Evolutionary conservation across 306 rosid species (phyloP).

Genomic region (Psophocarpus tetragonolobus): DNA sequence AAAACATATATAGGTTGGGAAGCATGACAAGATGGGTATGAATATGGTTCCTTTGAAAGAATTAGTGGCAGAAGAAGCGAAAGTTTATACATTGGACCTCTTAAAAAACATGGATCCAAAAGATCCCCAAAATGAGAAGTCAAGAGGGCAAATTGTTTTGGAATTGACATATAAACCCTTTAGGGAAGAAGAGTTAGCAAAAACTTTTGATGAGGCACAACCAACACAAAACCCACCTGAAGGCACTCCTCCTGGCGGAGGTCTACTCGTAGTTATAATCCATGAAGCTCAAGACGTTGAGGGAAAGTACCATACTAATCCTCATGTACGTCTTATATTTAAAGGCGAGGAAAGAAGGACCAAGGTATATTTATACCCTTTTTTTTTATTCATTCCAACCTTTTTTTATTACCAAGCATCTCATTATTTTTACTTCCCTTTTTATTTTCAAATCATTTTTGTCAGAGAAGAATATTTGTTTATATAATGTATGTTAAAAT

Average conservation of each 20-base stretch:
- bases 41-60: conserved; percentile 66
- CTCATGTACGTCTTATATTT: conserved; percentile 64
- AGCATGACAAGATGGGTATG: conserved; percentile 92
- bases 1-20: conserved; percentile 85
- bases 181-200: conserved; percentile 61
- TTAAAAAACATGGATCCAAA: conserved; percentile 71
- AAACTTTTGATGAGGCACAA: conserved; percentile 45
- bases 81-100: conserved; percentile 63
- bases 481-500: no score
- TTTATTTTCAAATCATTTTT: no score
- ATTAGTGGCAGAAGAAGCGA: conserved; percentile 56
- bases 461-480: no score
- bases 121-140: conserved; percentile 75
- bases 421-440: no score
- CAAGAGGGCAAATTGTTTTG: conserved; percentile 76
- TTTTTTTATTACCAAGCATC: no score
- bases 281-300: conserved; percentile 89
- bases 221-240: conserved; percentile 55
- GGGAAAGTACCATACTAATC: conserved; percentile 89
- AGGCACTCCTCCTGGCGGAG: conserved; percentile 83
- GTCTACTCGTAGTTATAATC: conserved; percentile 63
- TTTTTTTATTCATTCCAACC: no score
- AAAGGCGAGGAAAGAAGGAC: conserved; percentile 83
- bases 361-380: conserved; percentile 50
- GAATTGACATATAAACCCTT: conserved; percentile 81